Evolutionary conservation across 2,329 filamentous ascomycete species (phyloP).

Genomic region (Cercospora sp.): DNA sequence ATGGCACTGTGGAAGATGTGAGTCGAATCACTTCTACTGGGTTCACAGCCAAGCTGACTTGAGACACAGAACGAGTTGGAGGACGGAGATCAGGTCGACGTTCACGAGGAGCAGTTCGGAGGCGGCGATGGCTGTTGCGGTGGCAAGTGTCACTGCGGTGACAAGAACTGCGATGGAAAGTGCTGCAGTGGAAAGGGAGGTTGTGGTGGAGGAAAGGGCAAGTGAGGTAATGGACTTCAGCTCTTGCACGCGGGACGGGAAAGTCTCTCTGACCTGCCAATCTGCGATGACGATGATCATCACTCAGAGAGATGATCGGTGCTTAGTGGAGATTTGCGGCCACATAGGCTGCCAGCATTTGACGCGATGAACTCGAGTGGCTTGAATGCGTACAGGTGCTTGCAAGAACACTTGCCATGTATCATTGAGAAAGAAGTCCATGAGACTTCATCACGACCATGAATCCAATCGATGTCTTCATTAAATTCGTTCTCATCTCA

Average conservation of each 20-base stretch:
- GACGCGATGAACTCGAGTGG: not conserved
- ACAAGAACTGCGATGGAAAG: constrained; percentile 12
- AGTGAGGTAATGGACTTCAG: not conserved
- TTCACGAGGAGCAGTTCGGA: constrained; percentile 29
- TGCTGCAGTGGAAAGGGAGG: constrained; percentile 11
- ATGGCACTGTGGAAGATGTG: constrained; percentile 27
- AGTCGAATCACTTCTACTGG: not conserved
- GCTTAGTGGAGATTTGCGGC: not conserved
- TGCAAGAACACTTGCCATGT: not conserved
- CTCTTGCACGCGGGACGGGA: not conserved
- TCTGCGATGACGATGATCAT: not conserved
- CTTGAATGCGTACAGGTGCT: not conserved
- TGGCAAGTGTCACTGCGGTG: constrained; percentile 5
- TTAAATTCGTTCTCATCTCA: not conserved
- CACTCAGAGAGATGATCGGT: not conserved
- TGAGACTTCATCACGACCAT: not conserved
- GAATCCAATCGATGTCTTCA: not conserved
- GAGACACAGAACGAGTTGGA: constrained; percentile 27
- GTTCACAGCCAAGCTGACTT: constrained; percentile 6
- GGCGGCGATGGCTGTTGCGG: constrained; percentile 15
- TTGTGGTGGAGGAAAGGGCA: constrained; percentile 8
- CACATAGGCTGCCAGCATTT: not conserved
- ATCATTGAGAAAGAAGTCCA: not conserved
- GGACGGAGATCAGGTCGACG: constrained; percentile 30
- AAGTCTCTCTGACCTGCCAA: not conserved